Base-by-base conservation (phyloP, 2,329 filamentous ascomycete genomes). In the Hymenoscyphus fructigenus region DNA sequence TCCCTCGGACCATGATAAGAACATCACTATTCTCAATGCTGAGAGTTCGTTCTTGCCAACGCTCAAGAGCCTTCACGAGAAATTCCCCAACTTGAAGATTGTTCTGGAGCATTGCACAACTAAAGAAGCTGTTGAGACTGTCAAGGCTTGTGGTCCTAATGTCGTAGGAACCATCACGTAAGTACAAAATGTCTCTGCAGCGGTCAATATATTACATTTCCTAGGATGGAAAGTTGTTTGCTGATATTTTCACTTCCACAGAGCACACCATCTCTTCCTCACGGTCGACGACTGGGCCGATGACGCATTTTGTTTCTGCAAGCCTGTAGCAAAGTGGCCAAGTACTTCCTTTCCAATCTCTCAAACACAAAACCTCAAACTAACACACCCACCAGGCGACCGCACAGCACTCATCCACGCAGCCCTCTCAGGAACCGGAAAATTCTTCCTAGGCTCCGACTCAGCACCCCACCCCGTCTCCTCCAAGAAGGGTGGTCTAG, bases 81-180 rank as follows among this genome's bases (percentile, higher is more conserved):
- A 82, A 29, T 97, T 96, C 76, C 93, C 94, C 1, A 81, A 84
- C 23, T 82, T 96, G 53, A 84, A 83, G 47, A 88, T 89, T 65
- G 80, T 91, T 53, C 77, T 95, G 57, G 91, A 97, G 80, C 93
- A 97, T 79, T 96, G 92, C 82, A 93, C 92, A 12, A 96, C 92
- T 0, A 88, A 87, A 0, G 91, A 90, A 0, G 93, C 93, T 0
- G 82, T 97, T 4, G 86, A 90, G 68, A 88, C 92, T 0, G 93
- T 97, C 41, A 84, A 85, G 69, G 81, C 85, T 15, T 96, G 92
- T 73, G 92, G 92, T 0, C 85, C 88, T 20, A 91, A 85, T 2
- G 94, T 97, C 28, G 89, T 85, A 0, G 83, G 82, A 79, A 78
- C 71, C 2, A 74, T 72, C 60, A 71, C 71, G 53, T 65, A 56